phyloP scores from a whole-genome alignment of 257 asterid genomes.

The Ilex asprella region DNA sequence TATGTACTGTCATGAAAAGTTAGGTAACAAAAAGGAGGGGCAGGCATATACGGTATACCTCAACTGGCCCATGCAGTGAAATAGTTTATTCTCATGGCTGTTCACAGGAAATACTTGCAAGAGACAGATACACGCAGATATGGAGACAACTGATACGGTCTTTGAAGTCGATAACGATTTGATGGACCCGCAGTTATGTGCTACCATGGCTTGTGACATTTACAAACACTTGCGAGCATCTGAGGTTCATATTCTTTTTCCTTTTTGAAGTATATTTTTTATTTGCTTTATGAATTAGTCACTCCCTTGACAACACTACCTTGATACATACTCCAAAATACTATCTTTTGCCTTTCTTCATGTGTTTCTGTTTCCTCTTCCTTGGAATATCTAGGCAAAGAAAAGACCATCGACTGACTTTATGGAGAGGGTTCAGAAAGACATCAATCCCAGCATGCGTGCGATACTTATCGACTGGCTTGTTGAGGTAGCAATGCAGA shows the following conservation, averaged over 20 bases:
- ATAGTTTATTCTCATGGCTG: slow-evolving; percentile 3
- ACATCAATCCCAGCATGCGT: slow-evolving; percentile 43
- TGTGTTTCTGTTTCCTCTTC: slow-evolving; percentile 5
- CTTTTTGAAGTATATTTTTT: too few relatives aligned
- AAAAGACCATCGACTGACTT: slow-evolving; percentile 44
- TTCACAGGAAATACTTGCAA: slow-evolving; percentile 52
- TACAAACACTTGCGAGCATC: slow-evolving; percentile 88
- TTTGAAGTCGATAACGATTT: slow-evolving; percentile 55
- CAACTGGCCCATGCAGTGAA: background rate
- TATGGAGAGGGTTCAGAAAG: slow-evolving; percentile 46
- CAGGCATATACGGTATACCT: too few relatives aligned
- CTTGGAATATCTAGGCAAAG: slow-evolving; percentile 39
- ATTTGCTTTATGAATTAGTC: too few relatives aligned
- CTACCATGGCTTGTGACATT: slow-evolving; percentile 86
- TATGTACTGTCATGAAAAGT: too few relatives aligned
- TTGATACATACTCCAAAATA: too few relatives aligned
- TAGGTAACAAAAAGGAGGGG: too few relatives aligned
- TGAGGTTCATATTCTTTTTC: slow-evolving; percentile 43
- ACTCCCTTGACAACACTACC: too few relatives aligned
- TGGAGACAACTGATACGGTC: slow-evolving; percentile 33
- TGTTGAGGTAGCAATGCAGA: slow-evolving; percentile 50
- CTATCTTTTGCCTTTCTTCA: background rate
- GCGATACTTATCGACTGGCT: slow-evolving; percentile 65
- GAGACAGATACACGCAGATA: slow-evolving; percentile 48
- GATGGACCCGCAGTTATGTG: slow-evolving; percentile 80